phyloP scores from a whole-genome alignment of 2,329 filamentous ascomycete genomes.

The Westerdykella aurantiaca region DNA sequence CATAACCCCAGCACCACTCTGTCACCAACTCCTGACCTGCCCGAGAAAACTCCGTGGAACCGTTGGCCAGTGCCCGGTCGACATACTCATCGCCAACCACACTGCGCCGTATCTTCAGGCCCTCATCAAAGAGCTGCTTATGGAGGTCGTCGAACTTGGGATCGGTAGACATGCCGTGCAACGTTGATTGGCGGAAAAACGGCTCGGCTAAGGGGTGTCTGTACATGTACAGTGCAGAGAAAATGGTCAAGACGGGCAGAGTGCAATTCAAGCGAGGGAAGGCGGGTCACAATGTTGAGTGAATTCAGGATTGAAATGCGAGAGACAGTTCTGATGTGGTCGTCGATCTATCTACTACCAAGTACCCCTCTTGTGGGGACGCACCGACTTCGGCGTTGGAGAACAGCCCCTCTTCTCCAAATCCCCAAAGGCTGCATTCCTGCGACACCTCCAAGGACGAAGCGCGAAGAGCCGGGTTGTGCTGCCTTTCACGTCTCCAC shows the following conservation, averaged over 20 bases:
- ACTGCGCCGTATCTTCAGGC: constrained; percentile 54
- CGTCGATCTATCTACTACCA: constrained; percentile 5
- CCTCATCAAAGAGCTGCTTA: constrained; percentile 55
- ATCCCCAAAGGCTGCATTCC: constrained; percentile 6
- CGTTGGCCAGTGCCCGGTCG: constrained; percentile 51
- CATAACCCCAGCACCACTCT: constrained; percentile 59
- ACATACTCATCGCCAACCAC: constrained; percentile 60
- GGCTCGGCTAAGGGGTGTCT: constrained; percentile 1
- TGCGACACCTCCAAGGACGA: not conserved
- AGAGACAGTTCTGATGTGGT: not conserved
- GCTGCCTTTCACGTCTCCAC: not conserved
- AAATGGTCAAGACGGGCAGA: not conserved
- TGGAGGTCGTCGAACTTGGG: constrained; percentile 42
- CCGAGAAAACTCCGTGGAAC: constrained; percentile 53
- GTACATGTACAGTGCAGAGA: not conserved
- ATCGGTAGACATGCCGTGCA: constrained; percentile 36
- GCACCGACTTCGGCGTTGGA: constrained; percentile 13
- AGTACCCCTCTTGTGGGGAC: constrained; percentile 13
- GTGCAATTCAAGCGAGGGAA: constrained; percentile 4
- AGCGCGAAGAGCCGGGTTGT: too few species aligned
- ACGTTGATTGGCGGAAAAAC: constrained; percentile 9
- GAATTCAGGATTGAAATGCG: constrained; percentile 2
- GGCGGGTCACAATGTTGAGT: constrained; percentile 1
- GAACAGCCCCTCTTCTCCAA: constrained; percentile 21
- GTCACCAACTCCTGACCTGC: constrained; percentile 60